Base-by-base conservation (phyloP, 192 early-diverging fungal genomes). In the Rhizophlyctis rosea region DNA sequence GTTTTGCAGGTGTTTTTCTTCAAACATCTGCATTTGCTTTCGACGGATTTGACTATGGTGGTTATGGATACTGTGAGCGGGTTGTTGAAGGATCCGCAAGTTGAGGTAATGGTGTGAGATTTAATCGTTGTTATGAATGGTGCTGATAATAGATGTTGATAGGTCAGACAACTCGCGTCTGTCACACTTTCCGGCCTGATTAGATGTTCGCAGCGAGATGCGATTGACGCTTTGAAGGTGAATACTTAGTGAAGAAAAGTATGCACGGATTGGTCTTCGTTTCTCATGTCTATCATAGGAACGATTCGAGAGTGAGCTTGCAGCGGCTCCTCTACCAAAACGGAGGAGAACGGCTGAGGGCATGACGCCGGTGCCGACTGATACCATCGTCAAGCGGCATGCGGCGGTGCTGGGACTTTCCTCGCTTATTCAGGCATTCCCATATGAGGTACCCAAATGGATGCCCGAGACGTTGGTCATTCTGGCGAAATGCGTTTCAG, bases 371-470 rank as follows among this genome's bases (percentile, higher is more conserved):
- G n/a, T n/a, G n/a, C n/a, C n/a, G n/a, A n/a, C n/a, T n/a, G n/a
- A n/a, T n/a, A n/a, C n/a, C n/a, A n/a, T n/a, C n/a, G n/a, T 87
- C 34, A 82, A 78, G 18, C 81, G 91, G 13, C 96, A 98, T 75
- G 88, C 90, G 0, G 92, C 88, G 18, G 91, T 91, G n/a, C 73
- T 98, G 55, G 96, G 94, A 0, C 71, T 98, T n/a, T 82, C 91
- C 14, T 88, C 88, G 2, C 70, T 98, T 7, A 77, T 97, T 3
- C 81, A 90, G 52, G 93, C 94, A 0, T 96, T 95, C 64, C 96
- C 96, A 2, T 98, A 98, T 68, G 90, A 90, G 16, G 86, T 98
- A 1, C 94, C 96, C 3, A 75, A 81, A 32, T 96, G 93, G 91
- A 67, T 97, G 85, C 96, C 96, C 2, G 76, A 78, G 44, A 85